A percentile compares a stretch with the other conserved stretches of the same genome.
Evolutionary conservation across 495 filamentous ascomycete species (phyloP).

Genomic region (Lepraria neglecta): DNA sequence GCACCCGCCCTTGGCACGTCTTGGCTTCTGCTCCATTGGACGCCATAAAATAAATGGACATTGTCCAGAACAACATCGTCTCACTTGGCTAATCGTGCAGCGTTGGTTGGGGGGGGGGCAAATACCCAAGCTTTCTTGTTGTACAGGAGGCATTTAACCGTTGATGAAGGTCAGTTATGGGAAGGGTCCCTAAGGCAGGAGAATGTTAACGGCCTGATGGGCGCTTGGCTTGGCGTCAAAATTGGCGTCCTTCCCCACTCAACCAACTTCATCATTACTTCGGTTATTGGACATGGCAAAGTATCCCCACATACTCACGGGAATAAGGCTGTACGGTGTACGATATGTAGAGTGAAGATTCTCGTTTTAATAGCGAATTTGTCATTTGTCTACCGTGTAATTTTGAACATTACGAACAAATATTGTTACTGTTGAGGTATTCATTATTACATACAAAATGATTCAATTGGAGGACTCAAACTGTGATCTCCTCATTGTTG

Average conservation of each 20-base stretch:
- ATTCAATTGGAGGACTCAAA: conserved; percentile 16
- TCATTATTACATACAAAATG: neutral
- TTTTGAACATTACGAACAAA: too few relatives aligned
- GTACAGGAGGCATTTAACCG: too few relatives aligned
- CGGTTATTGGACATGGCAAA: neutral
- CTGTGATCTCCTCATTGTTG: conserved; percentile 52
- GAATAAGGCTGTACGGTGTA: neutral
- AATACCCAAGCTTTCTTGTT: too few relatives aligned
- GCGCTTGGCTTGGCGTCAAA: neutral
- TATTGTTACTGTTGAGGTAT: neutral
- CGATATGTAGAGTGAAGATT: neutral
- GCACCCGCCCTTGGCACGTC: conserved; percentile 8
- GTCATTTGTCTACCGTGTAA: neutral
- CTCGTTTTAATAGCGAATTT: neutral
- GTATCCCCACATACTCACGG: neutral
- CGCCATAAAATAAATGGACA: neutral
- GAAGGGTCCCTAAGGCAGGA: neutral
- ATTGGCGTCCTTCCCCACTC: neutral
- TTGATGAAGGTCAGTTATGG: too few relatives aligned
- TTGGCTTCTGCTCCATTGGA: neutral
- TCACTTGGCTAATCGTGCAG: neutral
- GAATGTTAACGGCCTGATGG: neutral
- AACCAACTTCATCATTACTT: neutral
- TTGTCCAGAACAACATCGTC: neutral
- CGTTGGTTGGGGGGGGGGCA: too few relatives aligned